Base-by-base conservation (phyloP, 148 eudicot species). In the Agrostemma githago region DNA sequence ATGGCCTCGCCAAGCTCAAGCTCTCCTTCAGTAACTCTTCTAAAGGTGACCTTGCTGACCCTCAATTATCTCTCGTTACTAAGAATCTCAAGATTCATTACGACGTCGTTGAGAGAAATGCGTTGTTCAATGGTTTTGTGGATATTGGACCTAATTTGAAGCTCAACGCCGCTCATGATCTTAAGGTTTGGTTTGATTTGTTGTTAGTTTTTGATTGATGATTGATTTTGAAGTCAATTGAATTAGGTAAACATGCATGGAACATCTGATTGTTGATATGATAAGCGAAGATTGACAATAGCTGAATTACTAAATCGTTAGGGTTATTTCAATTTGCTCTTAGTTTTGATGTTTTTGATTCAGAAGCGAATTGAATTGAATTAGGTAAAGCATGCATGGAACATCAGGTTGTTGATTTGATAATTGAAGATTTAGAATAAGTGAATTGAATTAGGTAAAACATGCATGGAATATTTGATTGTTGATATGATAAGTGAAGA, bases 1-100 rank as follows among this genome's bases (percentile, higher is more conserved):
- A 88, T 41, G 86, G 84, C 56, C 79, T 94, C 8, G 96, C 91
- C 0, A 94, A 94, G 79, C 72, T 94, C 34, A 94, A 92, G 82
- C 71, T 94, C 46, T 77, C 83, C 2, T 92, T 94, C 61, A 88
- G 85, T 69, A 94, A 91, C 70, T 80, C 79, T 80, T 72, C 70
- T 16, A 82, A 73, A 40, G 96, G 96, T 4, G 84, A 89, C 20
- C 48, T 94, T 16, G 78, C 72, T 39, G 91, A 87, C 1, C 97
- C 93, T 10, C 98, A 88, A 60, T 1, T 94, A 39, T 77, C 83
- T 8, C 51, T 94, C 19, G 72, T 79, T 40, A 86, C 93, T 2
- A 91, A 90, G 80, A 75, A 86, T 70, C 79, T 94, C 3, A 81
- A 90, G 5, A 70, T 88, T 62, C 84, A 85, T 41, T 94, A 88